Evolutionary conservation across 1,284 basidiomycete species (phyloP), one percentile per base, ranked within the genome.

Genomic region (Ceratobasidium sp.): DNA sequence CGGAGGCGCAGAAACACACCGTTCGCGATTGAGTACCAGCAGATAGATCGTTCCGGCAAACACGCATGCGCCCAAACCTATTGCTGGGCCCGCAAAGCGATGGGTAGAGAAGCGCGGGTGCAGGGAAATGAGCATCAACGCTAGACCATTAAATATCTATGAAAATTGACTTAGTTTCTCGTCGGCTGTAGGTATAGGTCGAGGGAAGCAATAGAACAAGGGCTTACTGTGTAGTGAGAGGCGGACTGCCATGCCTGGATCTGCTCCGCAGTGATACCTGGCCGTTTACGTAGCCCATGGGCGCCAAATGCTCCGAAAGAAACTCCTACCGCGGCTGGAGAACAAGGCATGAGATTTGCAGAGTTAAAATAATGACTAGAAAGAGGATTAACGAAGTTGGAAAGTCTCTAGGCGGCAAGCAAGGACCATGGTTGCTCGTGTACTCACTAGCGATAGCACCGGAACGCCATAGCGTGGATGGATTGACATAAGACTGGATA

Each of bases 111-210:
- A 90, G 36, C 85, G 83, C 1, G 86, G 90, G 80, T 94, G 91
- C 76, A 89, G 80, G 0, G 91, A 92, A 28, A 94, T 80, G 8
- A 88, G 81, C 74, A 94, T 81, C 48, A 94, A 81, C 0, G 86
- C 90, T 18, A 95, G 83, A 16, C 92, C 93, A 76, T 94, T 94
- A 79, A 86, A 88, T 61, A 94, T 84, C 88, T 92, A 72, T 33
- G 11, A 5, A 21, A 14, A 38, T 1, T 16, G 21, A 51, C 3
- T 51, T 16, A 61, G 25, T 54, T 59, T 46, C 36, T 53, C 16
- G 12, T 40, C 44, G 12, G 58, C 44, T n/a, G 21, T 5, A 11
- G n/a, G 28, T n/a, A 16, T 66, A 23, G 42, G 48, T 66, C 7
- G 18, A 28, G 3, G 8, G 56, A 40, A 48, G 14, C 48, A 56